These are phyloP conservation scores for Tanozyma kutaoensis DNA, from an alignment of 805 yeast species.

Conservation along the genomic window DNA sequence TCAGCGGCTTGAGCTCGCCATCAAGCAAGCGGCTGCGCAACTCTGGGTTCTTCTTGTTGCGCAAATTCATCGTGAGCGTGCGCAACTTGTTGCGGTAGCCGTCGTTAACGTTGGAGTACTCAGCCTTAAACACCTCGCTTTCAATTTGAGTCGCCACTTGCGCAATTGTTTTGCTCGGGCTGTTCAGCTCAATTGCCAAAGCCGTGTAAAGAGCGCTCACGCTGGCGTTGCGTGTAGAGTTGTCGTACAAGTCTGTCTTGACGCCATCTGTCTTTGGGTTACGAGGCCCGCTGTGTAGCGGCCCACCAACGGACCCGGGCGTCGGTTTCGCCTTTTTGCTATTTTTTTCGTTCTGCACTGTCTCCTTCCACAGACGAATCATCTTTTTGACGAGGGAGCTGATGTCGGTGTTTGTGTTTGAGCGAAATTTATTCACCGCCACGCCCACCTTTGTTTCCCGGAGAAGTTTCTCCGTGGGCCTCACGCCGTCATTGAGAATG, in stretches of 20 bases:
- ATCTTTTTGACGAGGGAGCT: conserved; percentile 64
- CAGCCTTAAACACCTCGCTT: conserved; percentile 47
- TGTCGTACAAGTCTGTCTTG: conserved; percentile 52
- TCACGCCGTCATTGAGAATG: conserved; percentile 53
- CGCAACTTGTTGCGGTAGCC: conserved; percentile 74
- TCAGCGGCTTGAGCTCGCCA: conserved; percentile 53
- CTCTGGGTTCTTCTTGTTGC: conserved; percentile 83
- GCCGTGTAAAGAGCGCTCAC: conserved; percentile 80
- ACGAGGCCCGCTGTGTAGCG: conserved; percentile 41
- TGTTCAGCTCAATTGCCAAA: conserved; percentile 65
- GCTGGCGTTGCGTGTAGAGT: conserved; percentile 74
- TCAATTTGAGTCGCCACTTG: conserved; percentile 62
- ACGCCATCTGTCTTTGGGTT: conserved; percentile 75
- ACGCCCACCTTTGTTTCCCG: conserved; percentile 97
- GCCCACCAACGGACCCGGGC: conserved; percentile 18
- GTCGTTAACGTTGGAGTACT: conserved; percentile 42
- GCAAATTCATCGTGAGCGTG: conserved; percentile 73
- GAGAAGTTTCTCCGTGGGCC: conserved; percentile 74
- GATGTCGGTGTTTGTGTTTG: conserved; percentile 55
- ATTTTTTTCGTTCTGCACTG: conserved; percentile 55
- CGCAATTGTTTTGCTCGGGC: conserved; percentile 44
- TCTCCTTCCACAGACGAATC: conserved; percentile 84
- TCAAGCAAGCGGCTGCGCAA: conserved; percentile 54
- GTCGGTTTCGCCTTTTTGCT: conserved; percentile 12
- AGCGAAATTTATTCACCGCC: conserved; percentile 79